A percentile compares a stretch with the other conserved stretches of the same genome.
Evolutionary conservation across 2,329 filamentous ascomycete species (phyloP).

Genomic region (Fusarium odoratissimum): DNA sequence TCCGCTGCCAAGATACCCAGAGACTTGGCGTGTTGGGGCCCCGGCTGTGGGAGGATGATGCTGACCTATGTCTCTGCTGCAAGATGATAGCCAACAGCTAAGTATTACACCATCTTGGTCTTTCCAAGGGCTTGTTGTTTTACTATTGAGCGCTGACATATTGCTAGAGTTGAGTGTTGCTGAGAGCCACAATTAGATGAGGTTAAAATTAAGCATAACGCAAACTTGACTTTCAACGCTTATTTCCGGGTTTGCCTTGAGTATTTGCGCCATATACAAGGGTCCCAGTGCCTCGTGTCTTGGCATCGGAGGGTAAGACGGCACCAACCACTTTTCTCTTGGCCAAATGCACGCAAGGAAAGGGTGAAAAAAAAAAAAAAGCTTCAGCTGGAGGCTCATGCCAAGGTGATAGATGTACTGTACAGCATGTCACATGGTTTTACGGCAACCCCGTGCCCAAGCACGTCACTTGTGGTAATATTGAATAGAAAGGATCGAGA

Average conservation of each 20-base stretch:
- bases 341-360: conserved; percentile 1
- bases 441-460: conserved; percentile 14
- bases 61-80: conserved; percentile 19
- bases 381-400: conserved; percentile 10
- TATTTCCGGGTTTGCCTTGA: conserved; percentile 18
- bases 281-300: conserved; percentile 16
- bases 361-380: not conserved
- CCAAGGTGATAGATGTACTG: not conserved
- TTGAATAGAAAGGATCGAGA: not conserved
- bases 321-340: conserved; percentile 5
- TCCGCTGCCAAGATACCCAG: conserved; percentile 40
- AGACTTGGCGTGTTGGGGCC: conserved; percentile 31
- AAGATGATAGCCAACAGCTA: conserved; percentile 1
- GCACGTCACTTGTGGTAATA: conserved; percentile 3
- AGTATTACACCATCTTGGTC: not conserved
- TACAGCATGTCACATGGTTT: conserved; percentile 4
- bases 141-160: not conserved
- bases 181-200: not conserved
- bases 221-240: not conserved
- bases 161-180: not conserved
- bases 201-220: conserved; percentile 35
- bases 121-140: not conserved
- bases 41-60: conserved; percentile 1
- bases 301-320: conserved; percentile 24
- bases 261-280: conserved; percentile 31